These are phyloP conservation scores for Blastocystis sp. DNA, from an alignment of 352 stramenopile genomes.

Conservation along the genomic window DNA sequence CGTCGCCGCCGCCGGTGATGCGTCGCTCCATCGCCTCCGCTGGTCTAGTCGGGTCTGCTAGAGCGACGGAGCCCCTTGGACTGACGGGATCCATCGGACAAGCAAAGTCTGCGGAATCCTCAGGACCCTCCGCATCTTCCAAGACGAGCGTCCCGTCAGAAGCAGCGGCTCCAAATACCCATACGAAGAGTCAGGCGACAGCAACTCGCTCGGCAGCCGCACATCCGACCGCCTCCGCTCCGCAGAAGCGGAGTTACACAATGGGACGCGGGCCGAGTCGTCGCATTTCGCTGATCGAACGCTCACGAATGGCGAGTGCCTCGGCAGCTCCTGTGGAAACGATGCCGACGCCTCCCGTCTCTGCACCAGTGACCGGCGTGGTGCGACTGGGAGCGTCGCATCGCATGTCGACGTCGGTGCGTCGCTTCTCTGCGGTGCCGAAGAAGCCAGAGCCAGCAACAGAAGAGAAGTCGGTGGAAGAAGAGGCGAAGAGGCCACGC, in stretches of 20 bases:
- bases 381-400: too few species aligned
- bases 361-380: neutral
- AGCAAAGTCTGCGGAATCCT: neutral
- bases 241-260: neutral
- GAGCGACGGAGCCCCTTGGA: too few species aligned
- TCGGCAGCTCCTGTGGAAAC: neutral
- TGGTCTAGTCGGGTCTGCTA: neutral
- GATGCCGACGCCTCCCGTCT: neutral
- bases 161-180: too few species aligned
- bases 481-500: neutral
- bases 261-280: neutral
- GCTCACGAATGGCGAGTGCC: neutral
- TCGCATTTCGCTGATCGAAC: constrained; percentile 19
- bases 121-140: neutral
- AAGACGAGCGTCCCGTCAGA: too few species aligned
- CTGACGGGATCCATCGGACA: too few species aligned
- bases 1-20: neutral
- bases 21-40: neutral
- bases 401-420: neutral
- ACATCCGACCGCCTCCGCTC: neutral
- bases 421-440: neutral
- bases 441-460: neutral
- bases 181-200: too few species aligned
- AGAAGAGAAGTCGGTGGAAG: neutral
- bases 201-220: neutral